phyloP scores from a whole-genome alignment of 441 rosid genomes.

The Aleurites moluccanus region DNA sequence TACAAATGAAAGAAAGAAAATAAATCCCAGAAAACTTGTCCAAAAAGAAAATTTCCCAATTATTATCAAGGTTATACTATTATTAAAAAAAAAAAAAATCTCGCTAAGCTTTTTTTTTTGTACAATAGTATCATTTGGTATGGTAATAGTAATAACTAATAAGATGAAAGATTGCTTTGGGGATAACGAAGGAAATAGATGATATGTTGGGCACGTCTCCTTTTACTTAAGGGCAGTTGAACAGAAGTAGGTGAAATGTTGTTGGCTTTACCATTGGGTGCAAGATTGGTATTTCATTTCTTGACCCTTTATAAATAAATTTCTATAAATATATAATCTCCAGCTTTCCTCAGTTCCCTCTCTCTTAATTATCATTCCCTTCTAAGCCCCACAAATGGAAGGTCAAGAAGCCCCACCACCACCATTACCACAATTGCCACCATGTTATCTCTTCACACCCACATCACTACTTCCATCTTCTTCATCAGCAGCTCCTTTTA shows the following conservation, averaged over 20 bases:
- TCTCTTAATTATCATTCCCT: slow-evolving; percentile 18
- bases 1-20: no score
- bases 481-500: slow-evolving; percentile 17
- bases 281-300: slow-evolving; percentile 21
- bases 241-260: slow-evolving; percentile 61
- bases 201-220: slow-evolving; percentile 32
- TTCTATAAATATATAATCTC: slow-evolving; percentile 6
- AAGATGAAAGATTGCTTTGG: slow-evolving; percentile 22
- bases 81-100: no score
- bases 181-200: slow-evolving; percentile 42
- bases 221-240: slow-evolving; percentile 52
- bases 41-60: no score
- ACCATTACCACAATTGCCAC: slow-evolving; percentile 18
- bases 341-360: slow-evolving; percentile 37
- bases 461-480: slow-evolving; percentile 24
- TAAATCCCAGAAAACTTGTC: no score
- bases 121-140: neutral
- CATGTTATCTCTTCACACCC: slow-evolving; percentile 26
- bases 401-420: slow-evolving; percentile 34
- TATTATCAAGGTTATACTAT: no score
- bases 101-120: no score
- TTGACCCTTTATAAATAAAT: slow-evolving; percentile 26
- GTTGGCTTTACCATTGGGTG: slow-evolving; percentile 48
- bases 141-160: neutral
- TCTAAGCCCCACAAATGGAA: slow-evolving; percentile 38